phyloP scores from a whole-genome alignment of 2,329 filamentous ascomycete genomes.

The Berkeleyomyces basicola region DNA sequence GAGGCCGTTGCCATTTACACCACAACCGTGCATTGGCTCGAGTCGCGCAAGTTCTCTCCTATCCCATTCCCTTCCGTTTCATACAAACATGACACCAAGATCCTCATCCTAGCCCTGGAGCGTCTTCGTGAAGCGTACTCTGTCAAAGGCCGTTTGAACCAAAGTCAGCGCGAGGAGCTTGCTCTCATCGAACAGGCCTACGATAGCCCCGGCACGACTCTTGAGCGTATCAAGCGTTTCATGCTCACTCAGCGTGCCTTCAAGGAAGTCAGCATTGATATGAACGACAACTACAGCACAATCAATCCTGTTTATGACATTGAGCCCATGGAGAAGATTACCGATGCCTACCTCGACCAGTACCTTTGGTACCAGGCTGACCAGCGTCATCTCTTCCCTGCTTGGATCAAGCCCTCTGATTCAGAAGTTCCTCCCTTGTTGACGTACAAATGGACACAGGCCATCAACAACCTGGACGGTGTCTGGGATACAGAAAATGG shows the following conservation, averaged over 20 bases:
- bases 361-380: slow-evolving; percentile 99
- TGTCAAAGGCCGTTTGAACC: slow-evolving; percentile 89
- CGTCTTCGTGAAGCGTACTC: slow-evolving; percentile 90
- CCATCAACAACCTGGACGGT: slow-evolving; percentile 92
- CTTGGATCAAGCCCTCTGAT: slow-evolving; percentile 98
- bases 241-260: slow-evolving; percentile 92
- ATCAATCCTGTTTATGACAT: slow-evolving; percentile 99
- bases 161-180: slow-evolving; percentile 92
- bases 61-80: slow-evolving; percentile 98
- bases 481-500: slow-evolving; percentile 91
- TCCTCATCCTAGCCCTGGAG: slow-evolving; percentile 87
- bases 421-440: slow-evolving; percentile 90
- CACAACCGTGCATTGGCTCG: slow-evolving; percentile 95
- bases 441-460: slow-evolving; percentile 97
- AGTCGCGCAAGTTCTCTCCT: slow-evolving; percentile 94
- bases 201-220: slow-evolving; percentile 86
- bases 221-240: slow-evolving; percentile 95
- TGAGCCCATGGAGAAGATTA: slow-evolving; percentile 98
- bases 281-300: slow-evolving; percentile 99
- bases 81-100: slow-evolving; percentile 99
- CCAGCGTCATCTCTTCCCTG: slow-evolving; percentile 88
- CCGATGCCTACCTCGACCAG: slow-evolving; percentile 93
- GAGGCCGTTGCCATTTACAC: slow-evolving; percentile 98
- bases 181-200: slow-evolving; percentile 97
- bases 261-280: slow-evolving; percentile 98